Conservation (phyloP, 208 protist genomes). For the Leishmania gerbilli region DNA sequence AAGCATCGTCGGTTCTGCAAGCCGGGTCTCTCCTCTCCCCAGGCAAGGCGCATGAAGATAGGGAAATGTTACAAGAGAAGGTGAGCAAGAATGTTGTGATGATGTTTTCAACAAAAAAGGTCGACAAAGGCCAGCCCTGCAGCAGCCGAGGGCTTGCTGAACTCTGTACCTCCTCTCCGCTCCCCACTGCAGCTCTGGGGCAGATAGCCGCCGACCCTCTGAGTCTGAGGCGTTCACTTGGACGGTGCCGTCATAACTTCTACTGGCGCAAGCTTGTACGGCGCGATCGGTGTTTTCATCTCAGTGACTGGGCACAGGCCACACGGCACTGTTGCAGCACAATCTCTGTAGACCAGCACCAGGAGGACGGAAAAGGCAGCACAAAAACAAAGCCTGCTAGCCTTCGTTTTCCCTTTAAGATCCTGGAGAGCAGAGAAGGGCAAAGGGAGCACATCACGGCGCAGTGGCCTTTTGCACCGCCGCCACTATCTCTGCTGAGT, state of each 20-base stretch:
- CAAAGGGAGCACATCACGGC: not conserved
- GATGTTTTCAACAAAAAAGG: not conserved
- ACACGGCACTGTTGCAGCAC: not conserved
- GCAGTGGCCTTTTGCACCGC: not conserved
- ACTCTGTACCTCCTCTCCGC: not conserved
- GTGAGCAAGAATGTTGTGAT: not conserved
- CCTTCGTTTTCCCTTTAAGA: too few species aligned
- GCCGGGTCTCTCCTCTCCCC: not conserved
- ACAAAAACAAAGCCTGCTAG: not conserved
- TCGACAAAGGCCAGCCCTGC: not conserved
- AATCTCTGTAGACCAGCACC: not conserved
- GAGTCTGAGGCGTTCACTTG: not conserved
- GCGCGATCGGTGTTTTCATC: not conserved
- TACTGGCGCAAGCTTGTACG: not conserved
- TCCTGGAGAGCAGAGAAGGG: not conserved
- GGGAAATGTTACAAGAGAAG: not conserved
- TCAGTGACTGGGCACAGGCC: not conserved
- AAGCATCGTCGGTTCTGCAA: not conserved
- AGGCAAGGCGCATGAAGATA: not conserved
- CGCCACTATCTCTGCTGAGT: not conserved
- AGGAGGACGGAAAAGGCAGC: not conserved
- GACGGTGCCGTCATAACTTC: constrained; percentile 1
- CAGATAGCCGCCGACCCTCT: not conserved
- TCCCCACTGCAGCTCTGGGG: not conserved
- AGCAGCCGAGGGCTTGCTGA: not conserved